Evolutionary conservation across 352 stramenopile species (phyloP).

Genomic region (Thraustochytrium striatum): DNA sequence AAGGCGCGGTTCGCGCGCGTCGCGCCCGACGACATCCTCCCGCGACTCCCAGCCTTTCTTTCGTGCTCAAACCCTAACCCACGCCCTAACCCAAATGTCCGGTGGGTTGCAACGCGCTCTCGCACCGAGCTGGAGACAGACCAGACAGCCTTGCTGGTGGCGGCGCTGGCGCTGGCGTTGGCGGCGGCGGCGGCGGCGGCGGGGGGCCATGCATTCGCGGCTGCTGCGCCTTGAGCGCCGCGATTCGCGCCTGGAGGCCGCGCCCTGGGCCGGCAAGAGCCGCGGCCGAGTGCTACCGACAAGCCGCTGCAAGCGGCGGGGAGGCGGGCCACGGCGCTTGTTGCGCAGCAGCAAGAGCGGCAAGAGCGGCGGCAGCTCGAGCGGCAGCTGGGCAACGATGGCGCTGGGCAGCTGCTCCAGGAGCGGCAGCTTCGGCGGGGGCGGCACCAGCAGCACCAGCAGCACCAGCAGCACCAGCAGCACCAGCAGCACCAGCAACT

Average conservation of each 20-base stretch:
- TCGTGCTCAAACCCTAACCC: neutral
- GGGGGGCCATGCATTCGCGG: too few relatives aligned
- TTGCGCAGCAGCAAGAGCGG: neutral
- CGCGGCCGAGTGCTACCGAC: neutral
- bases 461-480: too few relatives aligned
- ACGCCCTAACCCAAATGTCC: neutral
- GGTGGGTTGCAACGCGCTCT: neutral
- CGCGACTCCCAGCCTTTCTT: neutral
- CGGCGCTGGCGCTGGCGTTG: neutral
- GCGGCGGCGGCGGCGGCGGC: neutral
- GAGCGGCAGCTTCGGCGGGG: too few relatives aligned
- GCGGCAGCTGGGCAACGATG: too few relatives aligned
- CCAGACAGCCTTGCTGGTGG: neutral
- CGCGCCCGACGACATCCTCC: conserved; percentile 52
- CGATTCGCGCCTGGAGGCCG: too few relatives aligned
- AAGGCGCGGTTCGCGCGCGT: conserved; percentile 56
- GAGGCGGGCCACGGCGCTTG: neutral
- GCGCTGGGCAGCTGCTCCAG: too few relatives aligned
- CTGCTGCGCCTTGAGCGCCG: too few relatives aligned
- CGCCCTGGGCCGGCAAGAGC: neutral
- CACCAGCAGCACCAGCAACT: too few relatives aligned
- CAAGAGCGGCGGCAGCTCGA: too few relatives aligned
- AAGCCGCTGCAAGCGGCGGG: neutral
- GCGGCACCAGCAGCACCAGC: too few relatives aligned
- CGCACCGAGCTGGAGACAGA: neutral